Evolutionary conservation across 176 grass and related monocot genomes (phyloP), one percentile per base, ranked within the genome.

Genomic region (Juncus effusus): DNA sequence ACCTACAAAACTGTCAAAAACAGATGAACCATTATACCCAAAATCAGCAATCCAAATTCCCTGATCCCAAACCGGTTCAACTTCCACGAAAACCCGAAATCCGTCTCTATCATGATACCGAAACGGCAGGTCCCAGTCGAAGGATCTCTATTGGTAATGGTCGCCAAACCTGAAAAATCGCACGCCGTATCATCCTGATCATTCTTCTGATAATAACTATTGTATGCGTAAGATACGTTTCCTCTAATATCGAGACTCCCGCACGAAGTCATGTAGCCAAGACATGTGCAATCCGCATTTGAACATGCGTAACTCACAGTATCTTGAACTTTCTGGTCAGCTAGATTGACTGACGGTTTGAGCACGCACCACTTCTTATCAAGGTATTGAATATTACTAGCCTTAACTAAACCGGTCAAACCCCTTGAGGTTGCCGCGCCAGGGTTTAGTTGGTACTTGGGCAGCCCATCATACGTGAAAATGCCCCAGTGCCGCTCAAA

Each of bases 401-500:
- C 88, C 68, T 40, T 73, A 16, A 70, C 52, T 15, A 93, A 72
- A n/a, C 55, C 3, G 0, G 56, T 68, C 3, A 82, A 76, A 28
- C 19, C 19, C 19, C 19, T 28, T 5, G 66, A 56, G 54, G 85
- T 96, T 0, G 53, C 49, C 2, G 62, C 59, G 36, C 88, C 85
- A 0, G 87, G 75, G 77, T 74, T 90, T 16, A 99, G 72, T 50
- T 78, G 86, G 62, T 99, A 99, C 47, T 99, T 99, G 7, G 85
- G 94, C 57, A 78, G 35, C 38, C 94, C 94, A 35, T 93, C 88
- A 3, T 93, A 99, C 7, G 88, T 93, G 13, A 87, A 99, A 64
- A 99, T 70, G 2, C 94, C 94, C 94, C 94, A 99, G 61, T 99
- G 94, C n/a, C 88, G 83, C 80, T 99, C 94, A 4, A 99, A 99